These are phyloP conservation scores for Petunia axillaris DNA, from an alignment of 257 asterid species.

Conservation along the genomic window DNA sequence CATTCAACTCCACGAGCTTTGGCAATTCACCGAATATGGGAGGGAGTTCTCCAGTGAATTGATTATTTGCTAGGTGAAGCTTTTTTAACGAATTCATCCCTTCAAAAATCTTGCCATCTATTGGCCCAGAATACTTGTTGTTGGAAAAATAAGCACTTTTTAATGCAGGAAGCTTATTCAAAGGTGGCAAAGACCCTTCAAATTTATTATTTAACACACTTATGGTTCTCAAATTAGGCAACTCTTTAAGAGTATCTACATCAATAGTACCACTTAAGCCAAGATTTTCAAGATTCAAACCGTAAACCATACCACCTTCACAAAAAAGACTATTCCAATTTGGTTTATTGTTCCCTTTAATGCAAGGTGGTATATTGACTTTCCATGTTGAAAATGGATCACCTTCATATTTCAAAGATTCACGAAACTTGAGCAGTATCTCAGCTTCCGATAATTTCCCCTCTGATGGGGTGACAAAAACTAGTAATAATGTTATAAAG, in stretches of 20 bases:
- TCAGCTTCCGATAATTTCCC: conserved; percentile 42
- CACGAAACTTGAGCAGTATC: conserved; percentile 47
- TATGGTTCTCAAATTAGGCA: conserved; percentile 53
- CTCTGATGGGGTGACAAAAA: conserved; percentile 12
- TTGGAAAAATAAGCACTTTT: conserved; percentile 54
- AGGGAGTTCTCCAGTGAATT: conserved; percentile 64
- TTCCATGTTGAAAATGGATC: conserved; percentile 49
- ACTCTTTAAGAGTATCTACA: conserved; percentile 49
- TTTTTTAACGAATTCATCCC: conserved; percentile 70
- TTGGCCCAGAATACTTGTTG: conserved; percentile 60
- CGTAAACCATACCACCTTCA: conserved; percentile 56
- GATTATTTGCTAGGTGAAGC: conserved; percentile 61
- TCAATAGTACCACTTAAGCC: conserved; percentile 68
- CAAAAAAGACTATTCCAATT: conserved; percentile 57
- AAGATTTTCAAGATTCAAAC: conserved; percentile 64
- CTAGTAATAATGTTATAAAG: conserved; percentile 17
- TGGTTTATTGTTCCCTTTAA: conserved; percentile 25
- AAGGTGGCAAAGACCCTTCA: conserved; percentile 58
- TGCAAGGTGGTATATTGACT: conserved; percentile 36
- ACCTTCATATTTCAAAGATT: conserved; percentile 34
- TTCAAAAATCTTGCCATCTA: conserved; percentile 43
- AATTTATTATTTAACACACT: conserved; percentile 65
- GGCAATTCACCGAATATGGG: conserved; percentile 46
- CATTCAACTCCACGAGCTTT: conserved; percentile 57
- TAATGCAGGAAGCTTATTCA: conserved; percentile 41